Conservation (phyloP, 129 eudicot genomes). For the Artemisia annua region DNA sequence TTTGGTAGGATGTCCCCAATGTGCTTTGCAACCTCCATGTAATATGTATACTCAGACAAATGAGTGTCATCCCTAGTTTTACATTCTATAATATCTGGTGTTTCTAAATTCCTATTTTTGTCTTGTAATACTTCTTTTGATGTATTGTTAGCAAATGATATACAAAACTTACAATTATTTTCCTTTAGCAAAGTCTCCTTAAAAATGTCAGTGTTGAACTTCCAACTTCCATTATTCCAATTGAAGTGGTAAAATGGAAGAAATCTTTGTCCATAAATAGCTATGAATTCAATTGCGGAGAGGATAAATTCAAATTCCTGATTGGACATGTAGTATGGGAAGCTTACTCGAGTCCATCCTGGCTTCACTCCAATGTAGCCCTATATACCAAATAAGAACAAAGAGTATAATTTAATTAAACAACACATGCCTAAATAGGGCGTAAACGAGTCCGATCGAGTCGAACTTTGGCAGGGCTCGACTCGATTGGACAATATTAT, state of each 20-base stretch:
- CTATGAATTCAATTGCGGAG: too few relatives aligned
- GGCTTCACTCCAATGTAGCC: conserved; percentile 67
- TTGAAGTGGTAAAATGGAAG: conserved; percentile 59
- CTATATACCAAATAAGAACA: conserved; percentile 24
- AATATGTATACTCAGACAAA: conserved; percentile 25
- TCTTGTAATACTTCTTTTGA: too few relatives aligned
- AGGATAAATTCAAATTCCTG: conserved; percentile 65
- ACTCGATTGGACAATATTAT: too few relatives aligned
- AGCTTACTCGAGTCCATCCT: conserved; percentile 85
- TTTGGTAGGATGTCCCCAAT: conserved; percentile 50
- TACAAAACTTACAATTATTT: conserved; percentile 3
- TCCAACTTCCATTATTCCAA: conserved; percentile 72
- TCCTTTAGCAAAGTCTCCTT: conserved; percentile 14
- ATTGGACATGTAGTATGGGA: conserved; percentile 70
- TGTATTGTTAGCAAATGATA: not conserved
- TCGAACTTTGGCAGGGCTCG: too few relatives aligned
- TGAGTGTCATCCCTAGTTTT: not conserved
- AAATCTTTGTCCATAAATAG: conserved; percentile 77
- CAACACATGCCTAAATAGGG: too few relatives aligned
- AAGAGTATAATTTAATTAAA: not conserved
- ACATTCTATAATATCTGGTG: not conserved
- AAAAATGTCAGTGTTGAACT: conserved; percentile 31
- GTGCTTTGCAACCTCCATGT: conserved; percentile 54
- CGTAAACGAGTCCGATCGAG: too few relatives aligned
- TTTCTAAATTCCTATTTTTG: too few relatives aligned